Conservation (phyloP, 2,329 filamentous ascomycete species). For the Cercospora sp. region DNA sequence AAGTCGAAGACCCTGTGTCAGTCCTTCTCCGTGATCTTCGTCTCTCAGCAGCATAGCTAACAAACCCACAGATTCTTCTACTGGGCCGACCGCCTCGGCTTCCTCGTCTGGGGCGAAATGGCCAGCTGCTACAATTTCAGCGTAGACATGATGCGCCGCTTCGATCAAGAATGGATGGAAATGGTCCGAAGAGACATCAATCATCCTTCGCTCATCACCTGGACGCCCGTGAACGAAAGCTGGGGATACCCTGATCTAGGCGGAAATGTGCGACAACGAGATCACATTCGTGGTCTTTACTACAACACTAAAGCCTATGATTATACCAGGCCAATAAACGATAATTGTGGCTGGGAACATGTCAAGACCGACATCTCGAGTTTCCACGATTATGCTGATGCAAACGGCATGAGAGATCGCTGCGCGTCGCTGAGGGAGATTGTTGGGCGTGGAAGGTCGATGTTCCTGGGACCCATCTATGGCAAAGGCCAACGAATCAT, state of each 20-base stretch:
- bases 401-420: conserved; percentile 54
- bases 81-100: conserved; percentile 62
- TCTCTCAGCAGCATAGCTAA: not conserved
- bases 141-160: conserved; percentile 58
- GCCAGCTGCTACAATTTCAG: conserved; percentile 65
- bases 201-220: conserved; percentile 63
- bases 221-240: conserved; percentile 65
- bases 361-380: conserved; percentile 64
- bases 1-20: conserved; percentile 58
- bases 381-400: conserved; percentile 68
- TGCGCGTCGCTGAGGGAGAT: conserved; percentile 58
- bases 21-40: not conserved
- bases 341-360: conserved; percentile 73
- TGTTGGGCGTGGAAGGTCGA: conserved; percentile 55
- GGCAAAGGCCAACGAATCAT: conserved; percentile 32
- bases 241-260: conserved; percentile 65
- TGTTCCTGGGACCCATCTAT: conserved; percentile 56
- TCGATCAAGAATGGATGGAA: conserved; percentile 65
- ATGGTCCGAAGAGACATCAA: conserved; percentile 65
- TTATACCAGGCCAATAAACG: conserved; percentile 64
- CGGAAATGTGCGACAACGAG: conserved; percentile 58
- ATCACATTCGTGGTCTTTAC: conserved; percentile 65
- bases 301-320: conserved; percentile 65
- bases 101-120: conserved; percentile 65
- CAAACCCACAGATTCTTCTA: conserved; percentile 51